phyloP scores from a whole-genome alignment of 768 basidiomycete genomes.

The Lenzites betulinus region DNA sequence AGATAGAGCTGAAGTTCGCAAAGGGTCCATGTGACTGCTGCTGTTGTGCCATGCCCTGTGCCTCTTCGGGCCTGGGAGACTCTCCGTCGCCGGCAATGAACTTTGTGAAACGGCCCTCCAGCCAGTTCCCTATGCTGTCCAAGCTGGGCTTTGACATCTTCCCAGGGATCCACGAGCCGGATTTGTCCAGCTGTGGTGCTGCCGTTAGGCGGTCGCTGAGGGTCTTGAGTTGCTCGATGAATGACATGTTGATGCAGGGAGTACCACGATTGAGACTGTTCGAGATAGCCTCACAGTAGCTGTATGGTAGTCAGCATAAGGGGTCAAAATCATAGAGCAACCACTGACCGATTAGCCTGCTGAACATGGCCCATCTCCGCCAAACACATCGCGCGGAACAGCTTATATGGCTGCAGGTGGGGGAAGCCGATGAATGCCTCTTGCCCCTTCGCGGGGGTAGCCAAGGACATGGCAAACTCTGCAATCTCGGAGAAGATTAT shows the following conservation, averaged over 20 bases:
- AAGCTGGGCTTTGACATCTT: conserved; percentile 90
- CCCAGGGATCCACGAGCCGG: conserved; percentile 82
- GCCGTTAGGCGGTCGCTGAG: conserved; percentile 79
- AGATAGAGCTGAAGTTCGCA: conserved; percentile 90
- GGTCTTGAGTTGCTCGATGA: conserved; percentile 75
- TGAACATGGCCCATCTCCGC: conserved; percentile 83
- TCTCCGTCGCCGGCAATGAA: conserved; percentile 94
- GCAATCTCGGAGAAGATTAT: conserved; percentile 86
- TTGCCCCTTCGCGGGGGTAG: conserved; percentile 76
- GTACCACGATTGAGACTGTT: conserved; percentile 62
- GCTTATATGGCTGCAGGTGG: conserved; percentile 85
- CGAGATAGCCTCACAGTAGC: conserved; percentile 92
- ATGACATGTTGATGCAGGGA: conserved; percentile 62
- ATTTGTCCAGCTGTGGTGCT: conserved; percentile 72
- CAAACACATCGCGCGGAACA: conserved; percentile 73
- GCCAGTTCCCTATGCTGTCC: conserved; percentile 88
- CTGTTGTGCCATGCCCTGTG: conserved; percentile 40
- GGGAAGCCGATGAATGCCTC: conserved; percentile 82
- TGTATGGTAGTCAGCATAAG: conserved; percentile 32
- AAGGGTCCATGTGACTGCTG: conserved; percentile 75
- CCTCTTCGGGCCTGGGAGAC: conserved; percentile 38
- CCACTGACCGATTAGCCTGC: conserved; percentile 67
- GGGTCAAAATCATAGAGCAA: neutral
- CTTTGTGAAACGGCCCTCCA: conserved; percentile 90
- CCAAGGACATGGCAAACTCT: conserved; percentile 86